Base-by-base conservation (phyloP, 805 yeast species). In the Pichia cabralensis region DNA sequence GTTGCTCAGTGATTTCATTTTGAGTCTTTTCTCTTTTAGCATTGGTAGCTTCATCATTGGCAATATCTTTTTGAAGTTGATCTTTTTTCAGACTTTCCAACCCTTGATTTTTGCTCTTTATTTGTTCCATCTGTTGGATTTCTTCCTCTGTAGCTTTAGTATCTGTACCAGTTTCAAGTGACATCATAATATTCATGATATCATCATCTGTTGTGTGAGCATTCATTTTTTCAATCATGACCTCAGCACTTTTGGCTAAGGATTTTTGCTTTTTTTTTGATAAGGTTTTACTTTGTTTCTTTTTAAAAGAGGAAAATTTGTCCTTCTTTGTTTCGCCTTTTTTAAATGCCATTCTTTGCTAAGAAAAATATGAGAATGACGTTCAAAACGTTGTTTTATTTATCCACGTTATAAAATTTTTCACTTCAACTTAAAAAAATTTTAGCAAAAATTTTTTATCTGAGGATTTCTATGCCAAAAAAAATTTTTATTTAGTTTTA, bases 1-100 rank as follows among this genome's bases (percentile, higher is more conserved):
- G 43, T 48, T 71, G 76, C 30, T 51, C 50, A 13, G 60, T 53
- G 22, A 71, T 42, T 33, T 68, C 74, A 26, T 49, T 46, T n/a
- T 65, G 65, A 5, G 62, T 58, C 39, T 51, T 40, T 42, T 58
- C 55, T 21, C 56, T 51, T 30, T 46, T 40, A 19, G 47, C 49
- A 30, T 49, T 46, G 4, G 30, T 35, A 12, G 40, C 32, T 22
- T 37, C 33, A 7, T 41, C 25, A 7, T 44, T 51, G 33, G 56
- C 49, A 26, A 51, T 51, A 40, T 71, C 74, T 30, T 50, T 46
- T 35, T 50, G 44, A 40, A 63, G 58, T 35, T 65, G 73, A n/a
- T 56, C 50, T 30, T 59, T 55, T 28, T 65, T 60, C 30, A 71
- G 58, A 18, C 58, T 56, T 30, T 62, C 58, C 29, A 70, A 20